Evolutionary conservation across 2,329 filamentous ascomycete species (phyloP).

Genomic region (Talaromyces atroroseus): DNA sequence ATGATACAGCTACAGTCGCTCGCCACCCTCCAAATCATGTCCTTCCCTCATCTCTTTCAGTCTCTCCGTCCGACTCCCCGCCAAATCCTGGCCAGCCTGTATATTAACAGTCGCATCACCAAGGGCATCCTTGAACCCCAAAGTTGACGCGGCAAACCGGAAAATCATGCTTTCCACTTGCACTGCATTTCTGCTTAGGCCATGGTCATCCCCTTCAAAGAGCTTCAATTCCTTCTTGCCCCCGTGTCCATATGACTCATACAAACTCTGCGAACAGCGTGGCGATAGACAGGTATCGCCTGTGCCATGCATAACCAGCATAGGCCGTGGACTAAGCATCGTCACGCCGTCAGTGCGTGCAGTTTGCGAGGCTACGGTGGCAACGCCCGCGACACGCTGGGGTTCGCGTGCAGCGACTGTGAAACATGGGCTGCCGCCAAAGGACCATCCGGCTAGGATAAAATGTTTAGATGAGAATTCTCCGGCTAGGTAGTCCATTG

Average conservation of each 20-base stretch:
- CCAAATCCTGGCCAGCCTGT: slow-evolving; percentile 20
- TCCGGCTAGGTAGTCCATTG: slow-evolving; percentile 32
- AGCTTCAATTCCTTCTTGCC: slow-evolving; percentile 32
- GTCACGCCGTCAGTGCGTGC: slow-evolving; percentile 30
- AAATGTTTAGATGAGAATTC: slow-evolving; percentile 28
- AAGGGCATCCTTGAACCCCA: slow-evolving; percentile 23
- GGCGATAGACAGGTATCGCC: slow-evolving; percentile 31
- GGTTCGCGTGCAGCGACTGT: slow-evolving; percentile 29
- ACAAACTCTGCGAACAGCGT: slow-evolving; percentile 32
- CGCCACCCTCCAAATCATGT: slow-evolving; percentile 31
- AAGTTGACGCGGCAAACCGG: slow-evolving; percentile 32
- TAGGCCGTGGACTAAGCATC: slow-evolving; percentile 28
- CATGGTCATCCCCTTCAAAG: slow-evolving; percentile 41
- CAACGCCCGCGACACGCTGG: slow-evolving; percentile 31
- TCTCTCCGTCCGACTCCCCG: slow-evolving; percentile 19
- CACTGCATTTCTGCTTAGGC: slow-evolving; percentile 32
- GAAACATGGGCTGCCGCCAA: slow-evolving; percentile 40
- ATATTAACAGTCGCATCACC: slow-evolving; percentile 10
- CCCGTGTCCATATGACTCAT: slow-evolving; percentile 30
- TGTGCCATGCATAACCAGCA: slow-evolving; percentile 38
- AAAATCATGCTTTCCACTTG: slow-evolving; percentile 37
- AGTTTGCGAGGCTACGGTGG: slow-evolving; percentile 38
- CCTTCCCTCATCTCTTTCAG: slow-evolving; percentile 29
- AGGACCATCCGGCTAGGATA: slow-evolving; percentile 41
- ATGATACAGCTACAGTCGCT: slow-evolving; percentile 22